Conservation (phyloP, 2,329 filamentous ascomycete species). For the Elsinoe ampelina region DNA sequence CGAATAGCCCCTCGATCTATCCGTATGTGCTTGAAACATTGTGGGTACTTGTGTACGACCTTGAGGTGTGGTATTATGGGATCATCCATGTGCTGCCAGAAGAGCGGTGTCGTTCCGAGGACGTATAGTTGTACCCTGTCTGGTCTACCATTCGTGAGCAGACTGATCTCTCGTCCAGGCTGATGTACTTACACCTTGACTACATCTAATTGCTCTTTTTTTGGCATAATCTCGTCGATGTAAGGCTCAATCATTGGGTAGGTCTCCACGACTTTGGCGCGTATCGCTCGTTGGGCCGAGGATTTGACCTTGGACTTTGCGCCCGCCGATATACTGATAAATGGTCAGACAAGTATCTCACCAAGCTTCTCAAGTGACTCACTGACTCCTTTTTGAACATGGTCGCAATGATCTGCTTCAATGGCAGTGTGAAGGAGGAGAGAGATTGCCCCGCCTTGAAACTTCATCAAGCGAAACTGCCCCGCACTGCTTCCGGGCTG, state of each 20-base stretch:
- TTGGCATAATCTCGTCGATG: conserved; percentile 91
- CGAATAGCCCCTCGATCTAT: conserved; percentile 95
- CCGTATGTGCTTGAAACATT: conserved; percentile 71
- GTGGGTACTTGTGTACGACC: conserved; percentile 82
- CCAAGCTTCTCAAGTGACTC: conserved; percentile 6
- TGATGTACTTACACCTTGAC: conserved; percentile 61
- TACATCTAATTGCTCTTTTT: conserved; percentile 81
- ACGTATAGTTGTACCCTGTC: conserved; percentile 86
- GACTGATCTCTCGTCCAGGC: not conserved
- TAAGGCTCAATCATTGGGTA: conserved; percentile 79
- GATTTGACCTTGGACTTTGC: conserved; percentile 97
- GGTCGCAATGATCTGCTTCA: conserved; percentile 23
- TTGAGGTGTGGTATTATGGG: conserved; percentile 78
- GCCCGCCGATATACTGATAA: conserved; percentile 57
- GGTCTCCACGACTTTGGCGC: conserved; percentile 68
- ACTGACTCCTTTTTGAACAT: conserved; percentile 94
- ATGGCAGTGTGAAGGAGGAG: conserved; percentile 3
- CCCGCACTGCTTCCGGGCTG: not conserved
- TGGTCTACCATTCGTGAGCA: conserved; percentile 41
- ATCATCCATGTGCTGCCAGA: conserved; percentile 78
- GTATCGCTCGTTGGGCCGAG: conserved; percentile 79
- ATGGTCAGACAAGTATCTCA: conserved; percentile 15
- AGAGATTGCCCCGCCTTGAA: conserved; percentile 16
- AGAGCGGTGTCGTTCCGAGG: conserved; percentile 66
- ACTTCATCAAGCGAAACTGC: conserved; percentile 11